phyloP scores from a whole-genome alignment of 192 early-diverging fungal species.

The Geranomyces michiganensis region DNA sequence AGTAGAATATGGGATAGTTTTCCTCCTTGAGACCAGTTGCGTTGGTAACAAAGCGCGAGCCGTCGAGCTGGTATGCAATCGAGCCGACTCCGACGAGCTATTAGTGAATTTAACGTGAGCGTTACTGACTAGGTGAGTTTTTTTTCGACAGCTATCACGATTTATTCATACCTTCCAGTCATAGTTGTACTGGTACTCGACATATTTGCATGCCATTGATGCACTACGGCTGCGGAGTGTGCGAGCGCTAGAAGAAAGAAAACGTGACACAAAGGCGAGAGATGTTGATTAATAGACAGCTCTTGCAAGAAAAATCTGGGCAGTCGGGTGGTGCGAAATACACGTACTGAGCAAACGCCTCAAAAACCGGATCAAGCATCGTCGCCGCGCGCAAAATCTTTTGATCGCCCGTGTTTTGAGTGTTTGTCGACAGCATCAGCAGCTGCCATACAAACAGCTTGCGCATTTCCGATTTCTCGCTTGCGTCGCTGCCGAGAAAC shows the following conservation, averaged over 20 bases:
- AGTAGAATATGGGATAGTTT: conserved; percentile 93
- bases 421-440: conserved; percentile 19
- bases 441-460: conserved; percentile 32
- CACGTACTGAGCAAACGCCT: conserved; percentile 26
- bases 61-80: conserved; percentile 85
- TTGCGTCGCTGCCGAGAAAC: conserved; percentile 26
- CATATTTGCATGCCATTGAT: conserved; percentile 30
- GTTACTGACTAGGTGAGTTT: too few species aligned
- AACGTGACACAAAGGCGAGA: too few species aligned
- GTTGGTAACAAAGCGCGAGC: conserved; percentile 66
- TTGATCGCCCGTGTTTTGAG: conserved; percentile 21
- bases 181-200: conserved; percentile 34
- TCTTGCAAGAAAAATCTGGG: neutral
- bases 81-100: conserved; percentile 82
- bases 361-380: conserved; percentile 31
- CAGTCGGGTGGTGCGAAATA: too few species aligned
- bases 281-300: neutral
- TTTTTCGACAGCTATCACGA: conserved; percentile 3
- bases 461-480: conserved; percentile 30
- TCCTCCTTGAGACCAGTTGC: conserved; percentile 61
- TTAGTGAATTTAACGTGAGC: too few species aligned
- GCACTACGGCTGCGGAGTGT: conserved; percentile 29
- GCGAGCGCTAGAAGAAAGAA: conserved; percentile 12
- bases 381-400: conserved; percentile 28
- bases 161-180: conserved; percentile 15